Base-by-base conservation (phyloP, 108 stramenopile species). In the Skeletonema marinoi region DNA sequence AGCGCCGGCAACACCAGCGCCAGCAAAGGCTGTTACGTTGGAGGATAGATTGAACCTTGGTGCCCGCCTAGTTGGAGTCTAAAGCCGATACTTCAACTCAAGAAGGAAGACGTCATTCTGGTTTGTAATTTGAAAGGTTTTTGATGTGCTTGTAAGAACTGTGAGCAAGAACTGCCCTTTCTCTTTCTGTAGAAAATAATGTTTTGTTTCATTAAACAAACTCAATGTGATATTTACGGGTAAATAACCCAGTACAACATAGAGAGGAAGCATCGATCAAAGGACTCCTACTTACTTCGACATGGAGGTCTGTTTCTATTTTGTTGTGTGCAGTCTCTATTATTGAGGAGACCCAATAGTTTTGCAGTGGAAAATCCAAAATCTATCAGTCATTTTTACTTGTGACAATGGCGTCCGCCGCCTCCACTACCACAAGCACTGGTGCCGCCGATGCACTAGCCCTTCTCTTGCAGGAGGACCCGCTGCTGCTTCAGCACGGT, bases 391-490 rank as follows among this genome's bases (percentile, higher is more conserved):
- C 39, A 41, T 41, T 41, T 41, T 35, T 6, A 39, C 8, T 46
- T 21, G 3, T 42, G 19, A 36, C 66, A 25, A 68, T 30, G 44
- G 29, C 16, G 16, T 17, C 73, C 66, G 25, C 42, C 11, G 32
- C 50, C 3, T 19, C 35, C 33, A 75, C 30, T 67, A 74, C 42
- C 65, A 68, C 51, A 31, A 54, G 70, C 35, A 56, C 86, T 14
- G 75, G 83, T 42, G 92, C 92, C 17, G 85, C 90, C 10, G 46
- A 81, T 39, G 88, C 90, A 7, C 80, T 93, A 60, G 61, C 81
- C 36, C 76, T 93, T 65, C 78, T 93, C 66, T 67, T 91, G 60
- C 85, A 83, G 21, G 93, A 93, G 68, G 93, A 93, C 80, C 88
- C 78, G 7, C 66, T 93, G 48, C 68, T 93, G 58, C 65, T 83